Base-by-base conservation (phyloP, 2,329 filamentous ascomycete species). In the Epichloe baconii region DNA sequence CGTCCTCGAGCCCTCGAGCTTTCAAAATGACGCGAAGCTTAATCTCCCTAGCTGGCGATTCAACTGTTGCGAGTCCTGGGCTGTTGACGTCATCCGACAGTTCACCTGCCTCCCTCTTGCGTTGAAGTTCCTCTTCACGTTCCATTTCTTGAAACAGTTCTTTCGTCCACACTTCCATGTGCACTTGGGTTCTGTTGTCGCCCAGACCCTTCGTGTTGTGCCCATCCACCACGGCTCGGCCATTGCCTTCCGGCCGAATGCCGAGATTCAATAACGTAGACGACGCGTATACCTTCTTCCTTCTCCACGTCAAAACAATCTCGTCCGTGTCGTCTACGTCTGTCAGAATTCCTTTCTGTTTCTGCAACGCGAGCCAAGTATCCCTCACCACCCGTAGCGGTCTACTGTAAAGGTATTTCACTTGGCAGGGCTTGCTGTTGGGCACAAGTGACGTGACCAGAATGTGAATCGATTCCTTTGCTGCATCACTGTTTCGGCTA, bases 221-320 rank as follows among this genome's bases (percentile, higher is more conserved):
- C 1, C 52, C 53, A 44, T 70, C 63, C 11, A 63, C 59, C 19
- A 76, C 65, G 14, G 71, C 64, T 41, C 75, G 74, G 5, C 74
- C 65, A 12, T 61, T 60, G 5, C 55, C 61, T 11, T 68, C 64
- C 0, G 72, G 69, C 8, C 68, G 62, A 44, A 93, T 76, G 6
- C 82, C 82, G 6, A 95, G 69, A 46, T 77, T 82, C 49, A 75
- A 74, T 53, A 87, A 83, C 1, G 84, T 90, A 5, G 86, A 87
- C n/a, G 78, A 77, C 56, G 86, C 80, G 62, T 85, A 95, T 3
- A 95, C 68, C 53, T 80, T 79, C 52, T 79, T 79, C 26, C 79
- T 77, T 55, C 82, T 83, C 83, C 87, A 95, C 0, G 87, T 93
- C 51, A 97, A 75, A 59, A 93, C 85, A 17, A 94, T 70, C 1